Conservation (phyloP, 305 asterid species). For the Fraxinus angustifolia region DNA sequence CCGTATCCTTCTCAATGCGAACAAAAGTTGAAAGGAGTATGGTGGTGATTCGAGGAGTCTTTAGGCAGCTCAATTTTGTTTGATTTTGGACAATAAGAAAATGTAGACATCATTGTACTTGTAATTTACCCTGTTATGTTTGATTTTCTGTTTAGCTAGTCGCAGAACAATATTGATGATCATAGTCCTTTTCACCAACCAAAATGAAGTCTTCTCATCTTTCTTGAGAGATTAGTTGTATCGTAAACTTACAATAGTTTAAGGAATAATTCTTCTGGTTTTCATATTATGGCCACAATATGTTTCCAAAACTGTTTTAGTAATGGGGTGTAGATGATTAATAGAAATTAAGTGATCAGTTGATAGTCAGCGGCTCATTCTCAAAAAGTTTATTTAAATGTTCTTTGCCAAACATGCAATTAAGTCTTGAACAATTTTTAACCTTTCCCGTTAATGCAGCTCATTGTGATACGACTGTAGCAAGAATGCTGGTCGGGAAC, state of each 20-base stretch:
- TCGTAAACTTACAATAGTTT: background rate
- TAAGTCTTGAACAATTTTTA: background rate
- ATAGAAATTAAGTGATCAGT: background rate
- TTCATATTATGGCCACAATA: background rate
- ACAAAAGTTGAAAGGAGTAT: no score
- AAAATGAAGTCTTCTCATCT: background rate
- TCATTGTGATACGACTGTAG: slow-evolving; percentile 57
- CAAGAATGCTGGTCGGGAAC: slow-evolving; percentile 69
- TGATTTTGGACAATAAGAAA: background rate
- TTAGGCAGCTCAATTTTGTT: background rate
- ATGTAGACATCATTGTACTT: background rate
- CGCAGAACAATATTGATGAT: background rate
- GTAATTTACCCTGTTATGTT: background rate
- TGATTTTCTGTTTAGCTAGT: background rate
- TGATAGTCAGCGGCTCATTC: background rate
- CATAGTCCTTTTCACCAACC: background rate
- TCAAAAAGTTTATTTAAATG: background rate
- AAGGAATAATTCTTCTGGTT: background rate
- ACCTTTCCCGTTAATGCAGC: slow-evolving; percentile 33
- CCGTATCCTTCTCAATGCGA: no score
- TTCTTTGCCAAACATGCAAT: background rate
- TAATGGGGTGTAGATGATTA: background rate
- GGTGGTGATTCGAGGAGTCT: background rate
- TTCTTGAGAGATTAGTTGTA: background rate
- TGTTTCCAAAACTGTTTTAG: background rate